Evolutionary conservation across 176 grass and related monocot genomes (phyloP), one percentile per base, ranked within the genome.

Genomic region (Oryza glumipatula): DNA sequence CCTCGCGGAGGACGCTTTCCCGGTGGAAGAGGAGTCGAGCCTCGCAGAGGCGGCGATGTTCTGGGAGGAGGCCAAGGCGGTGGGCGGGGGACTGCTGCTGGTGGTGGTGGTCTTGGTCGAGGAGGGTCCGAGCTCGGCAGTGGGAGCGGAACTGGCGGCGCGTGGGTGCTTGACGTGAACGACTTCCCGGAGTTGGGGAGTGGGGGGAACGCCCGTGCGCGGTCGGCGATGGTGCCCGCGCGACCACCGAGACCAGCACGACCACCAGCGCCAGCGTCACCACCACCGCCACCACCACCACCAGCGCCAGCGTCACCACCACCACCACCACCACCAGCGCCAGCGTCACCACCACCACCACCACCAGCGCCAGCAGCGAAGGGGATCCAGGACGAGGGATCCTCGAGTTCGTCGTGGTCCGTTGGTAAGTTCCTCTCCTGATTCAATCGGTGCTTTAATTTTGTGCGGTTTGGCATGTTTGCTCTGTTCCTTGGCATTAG

Each of bases 401-500:
- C 7, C 12, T 47, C 30, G 39, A 39, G 74, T 19, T 60, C 54
- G 1, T 63, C 69, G 11, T 80, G 88, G 65, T 87, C 84, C n/a
- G 75, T 90, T 9, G 75, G 88, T 90, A 75, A 90, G 75, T 17
- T 7, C 28, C 0, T 51, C 35, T 32, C 24, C 67, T 22, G 46
- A 46, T 78, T 60, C 51, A 54, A 54, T 54, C 51, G 15, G 51
- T 54, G 14, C 51, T 41, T 41, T 41, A 41, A 41, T 41, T 54
- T 21, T 39, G 15, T 32, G 5, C 65, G 3, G 24, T 19, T 45
- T 61, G 11, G 9, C 24, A 5, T 68, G 16, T 60, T 60, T n/a
- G 12, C 60, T 61, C 41, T 33, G 60, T 60, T 83, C 54, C 22
- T 46, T 41, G 2, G 22, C 54, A n/a, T 60, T 60, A 60, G 5